Evolutionary conservation across 75 land plant genomes (phyloP).

Genomic region (Chamaecyparis obtusa): DNA sequence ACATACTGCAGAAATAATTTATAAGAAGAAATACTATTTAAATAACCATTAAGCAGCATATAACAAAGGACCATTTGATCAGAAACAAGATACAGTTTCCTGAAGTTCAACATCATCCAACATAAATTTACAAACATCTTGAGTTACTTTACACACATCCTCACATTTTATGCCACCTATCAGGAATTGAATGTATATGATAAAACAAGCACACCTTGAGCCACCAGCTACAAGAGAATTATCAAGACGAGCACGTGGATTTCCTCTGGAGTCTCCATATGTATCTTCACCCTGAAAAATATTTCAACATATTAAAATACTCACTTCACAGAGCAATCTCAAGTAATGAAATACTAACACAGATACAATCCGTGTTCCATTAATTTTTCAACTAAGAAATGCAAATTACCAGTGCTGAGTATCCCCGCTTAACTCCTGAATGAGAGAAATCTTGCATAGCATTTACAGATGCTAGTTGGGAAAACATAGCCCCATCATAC

Average conservation of each 20-base stretch:
- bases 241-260: conserved; percentile 25
- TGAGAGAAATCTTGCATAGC: conserved; percentile 12
- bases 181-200: background rate
- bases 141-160: background rate
- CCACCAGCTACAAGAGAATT: conserved; percentile 9
- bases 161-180: background rate
- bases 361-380: background rate
- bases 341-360: background rate
- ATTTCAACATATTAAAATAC: background rate
- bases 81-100: background rate
- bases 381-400: background rate
- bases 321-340: background rate
- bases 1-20: background rate
- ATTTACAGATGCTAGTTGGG: background rate
- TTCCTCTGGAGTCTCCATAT: conserved; percentile 17
- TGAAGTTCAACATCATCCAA: background rate
- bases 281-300: background rate
- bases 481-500: background rate
- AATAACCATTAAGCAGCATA: too few relatives aligned
- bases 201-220: conserved; percentile 17
- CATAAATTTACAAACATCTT: background rate
- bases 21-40: background rate
- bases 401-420: conserved; percentile 13
- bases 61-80: background rate
- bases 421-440: conserved; percentile 22